Percentiles rank a stretch among this genome's conserved stretches.
Evolutionary conservation across 2,329 filamentous ascomycete species (phyloP).

Genomic region (Aspergillus ibericus): DNA sequence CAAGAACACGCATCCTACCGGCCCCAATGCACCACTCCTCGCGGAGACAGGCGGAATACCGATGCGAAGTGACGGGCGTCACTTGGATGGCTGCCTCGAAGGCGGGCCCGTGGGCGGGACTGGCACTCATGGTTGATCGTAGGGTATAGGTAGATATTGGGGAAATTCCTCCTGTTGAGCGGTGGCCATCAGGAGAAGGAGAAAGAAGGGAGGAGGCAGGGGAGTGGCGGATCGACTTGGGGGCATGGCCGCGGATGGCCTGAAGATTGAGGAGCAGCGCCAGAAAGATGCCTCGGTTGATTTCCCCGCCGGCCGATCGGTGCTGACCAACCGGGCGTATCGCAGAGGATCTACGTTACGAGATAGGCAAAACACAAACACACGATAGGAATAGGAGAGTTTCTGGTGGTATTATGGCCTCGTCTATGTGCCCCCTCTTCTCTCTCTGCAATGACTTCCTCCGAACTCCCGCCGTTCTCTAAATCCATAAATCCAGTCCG

Average conservation of each 20-base stretch:
- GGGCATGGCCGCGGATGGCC: too few relatives aligned
- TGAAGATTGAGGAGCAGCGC: too few relatives aligned
- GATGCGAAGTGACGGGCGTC: slow-evolving; percentile 50
- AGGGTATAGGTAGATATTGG: background rate
- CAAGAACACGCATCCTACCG: slow-evolving; percentile 44
- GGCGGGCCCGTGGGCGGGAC: slow-evolving; percentile 23
- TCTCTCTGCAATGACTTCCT: too few relatives aligned
- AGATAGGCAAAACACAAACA: too few relatives aligned
- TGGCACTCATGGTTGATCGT: slow-evolving; percentile 7
- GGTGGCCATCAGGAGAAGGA: too few relatives aligned
- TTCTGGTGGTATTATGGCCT: background rate
- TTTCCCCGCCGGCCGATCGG: too few relatives aligned
- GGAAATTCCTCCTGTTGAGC: too few relatives aligned
- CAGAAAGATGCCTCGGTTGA: too few relatives aligned
- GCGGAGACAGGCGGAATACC: slow-evolving; percentile 57
- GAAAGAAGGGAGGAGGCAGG: too few relatives aligned
- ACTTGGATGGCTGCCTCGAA: slow-evolving; percentile 42
- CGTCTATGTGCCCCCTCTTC: background rate
- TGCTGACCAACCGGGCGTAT: too few relatives aligned
- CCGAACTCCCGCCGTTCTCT: background rate
- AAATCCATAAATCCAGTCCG: background rate
- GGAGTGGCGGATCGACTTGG: too few relatives aligned
- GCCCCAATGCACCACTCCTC: slow-evolving; percentile 66
- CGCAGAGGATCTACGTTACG: too few relatives aligned
- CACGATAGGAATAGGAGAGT: background rate